phyloP scores from a whole-genome alignment of 139 green algal species.

The Chlamydomonas incerta region DNA sequence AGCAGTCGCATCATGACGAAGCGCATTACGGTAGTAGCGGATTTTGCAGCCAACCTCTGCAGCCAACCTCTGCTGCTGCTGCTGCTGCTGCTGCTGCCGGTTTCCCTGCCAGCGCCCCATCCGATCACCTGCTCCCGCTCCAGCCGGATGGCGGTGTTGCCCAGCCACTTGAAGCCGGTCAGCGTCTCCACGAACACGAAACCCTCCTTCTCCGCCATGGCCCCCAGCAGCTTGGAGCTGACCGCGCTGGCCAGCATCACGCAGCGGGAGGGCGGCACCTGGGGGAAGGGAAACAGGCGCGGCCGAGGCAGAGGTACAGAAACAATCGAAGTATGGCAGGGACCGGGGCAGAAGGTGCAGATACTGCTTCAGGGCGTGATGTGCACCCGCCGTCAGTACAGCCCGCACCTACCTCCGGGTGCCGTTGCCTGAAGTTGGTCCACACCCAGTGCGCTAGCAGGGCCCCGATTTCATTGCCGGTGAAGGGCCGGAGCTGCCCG shows the following conservation, averaged over 20 bases:
- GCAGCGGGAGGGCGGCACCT: slow-evolving; percentile 49
- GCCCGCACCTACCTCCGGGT: slow-evolving; percentile 52
- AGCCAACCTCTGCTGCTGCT: too few species aligned
- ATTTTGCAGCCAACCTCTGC: too few species aligned
- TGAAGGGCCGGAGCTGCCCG: slow-evolving; percentile 67
- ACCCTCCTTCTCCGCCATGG: slow-evolving; percentile 70
- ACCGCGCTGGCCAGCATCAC: slow-evolving; percentile 79
- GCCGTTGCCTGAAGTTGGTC: slow-evolving; percentile 57
- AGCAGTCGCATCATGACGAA: too few species aligned
- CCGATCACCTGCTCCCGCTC: slow-evolving; percentile 56
- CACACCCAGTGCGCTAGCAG: slow-evolving; percentile 84
- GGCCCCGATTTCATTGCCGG: slow-evolving; percentile 78
- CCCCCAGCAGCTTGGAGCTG: slow-evolving; percentile 66
- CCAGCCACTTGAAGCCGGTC: slow-evolving; percentile 90
- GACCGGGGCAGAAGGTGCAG: too few species aligned
- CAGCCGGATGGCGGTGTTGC: slow-evolving; percentile 71
- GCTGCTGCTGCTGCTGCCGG: not conserved
- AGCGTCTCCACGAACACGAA: slow-evolving; percentile 72
- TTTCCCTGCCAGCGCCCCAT: not conserved
- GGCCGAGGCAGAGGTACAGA: too few species aligned
- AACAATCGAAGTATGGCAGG: too few species aligned
- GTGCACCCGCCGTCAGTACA: too few species aligned
- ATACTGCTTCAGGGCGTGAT: too few species aligned
- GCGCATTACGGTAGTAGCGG: too few species aligned
- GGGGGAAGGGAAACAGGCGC: not conserved